phyloP scores from a whole-genome alignment of 176 grass and related monocot genomes.

The Paspalum notatum region DNA sequence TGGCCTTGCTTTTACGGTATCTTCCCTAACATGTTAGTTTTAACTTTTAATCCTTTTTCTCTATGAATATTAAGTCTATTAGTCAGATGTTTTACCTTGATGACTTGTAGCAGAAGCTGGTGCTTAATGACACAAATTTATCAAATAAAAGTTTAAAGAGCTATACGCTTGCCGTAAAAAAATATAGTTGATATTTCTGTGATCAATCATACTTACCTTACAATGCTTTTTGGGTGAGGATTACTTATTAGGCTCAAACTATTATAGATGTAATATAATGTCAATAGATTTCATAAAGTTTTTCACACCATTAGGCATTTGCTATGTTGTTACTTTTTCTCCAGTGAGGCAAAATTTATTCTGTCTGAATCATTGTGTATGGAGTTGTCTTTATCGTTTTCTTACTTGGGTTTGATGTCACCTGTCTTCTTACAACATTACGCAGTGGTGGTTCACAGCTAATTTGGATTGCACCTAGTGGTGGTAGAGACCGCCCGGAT shows the following conservation, averaged over 20 bases:
- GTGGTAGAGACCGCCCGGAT: conserved; percentile 93
- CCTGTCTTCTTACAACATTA: conserved; percentile 31
- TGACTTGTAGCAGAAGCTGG: conserved; percentile 16
- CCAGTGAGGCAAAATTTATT: conserved; percentile 19
- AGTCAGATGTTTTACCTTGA: not conserved
- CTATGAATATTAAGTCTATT: not conserved
- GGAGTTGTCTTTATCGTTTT: not conserved
- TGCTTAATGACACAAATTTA: conserved; percentile 2
- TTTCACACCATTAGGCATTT: not conserved
- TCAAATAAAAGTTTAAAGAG: not conserved
- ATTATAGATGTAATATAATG: conserved; percentile 16
- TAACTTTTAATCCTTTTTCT: conserved; percentile 38
- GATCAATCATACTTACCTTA: conserved; percentile 18
- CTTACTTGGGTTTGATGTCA: conserved; percentile 25
- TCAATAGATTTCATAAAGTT: not conserved
- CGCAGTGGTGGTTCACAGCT: conserved; percentile 82
- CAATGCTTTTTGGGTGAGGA: not conserved
- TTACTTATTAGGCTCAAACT: conserved; percentile 23
- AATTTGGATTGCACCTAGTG: conserved; percentile 98
- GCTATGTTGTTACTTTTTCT: conserved; percentile 21
- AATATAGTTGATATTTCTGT: conserved; percentile 13
- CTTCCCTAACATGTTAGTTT: conserved; percentile 43
- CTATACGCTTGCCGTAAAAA: not conserved
- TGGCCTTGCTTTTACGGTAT: conserved; percentile 97
- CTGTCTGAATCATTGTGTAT: not conserved